These are phyloP conservation scores for Diaporthe velutina DNA, from an alignment of 2,329 filamentous ascomycete species.

Conservation along the genomic window DNA sequence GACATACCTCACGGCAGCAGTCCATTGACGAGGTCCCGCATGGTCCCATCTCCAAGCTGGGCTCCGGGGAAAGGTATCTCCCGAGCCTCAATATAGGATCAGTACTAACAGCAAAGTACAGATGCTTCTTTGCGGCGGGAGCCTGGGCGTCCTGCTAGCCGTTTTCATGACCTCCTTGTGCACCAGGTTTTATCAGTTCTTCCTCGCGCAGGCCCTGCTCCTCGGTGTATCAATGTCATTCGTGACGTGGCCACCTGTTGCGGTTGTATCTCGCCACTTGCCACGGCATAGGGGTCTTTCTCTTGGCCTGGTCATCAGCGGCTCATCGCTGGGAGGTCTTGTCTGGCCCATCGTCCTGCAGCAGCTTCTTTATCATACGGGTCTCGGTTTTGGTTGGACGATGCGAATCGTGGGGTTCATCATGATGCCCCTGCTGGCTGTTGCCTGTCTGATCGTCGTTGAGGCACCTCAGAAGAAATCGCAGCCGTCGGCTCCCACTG, in stretches of 20 bases:
- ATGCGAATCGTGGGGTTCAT: slow-evolving; percentile 53
- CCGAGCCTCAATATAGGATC: background rate
- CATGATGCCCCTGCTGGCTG: slow-evolving; percentile 49
- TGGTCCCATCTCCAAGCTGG: background rate
- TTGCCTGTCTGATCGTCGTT: slow-evolving; percentile 47
- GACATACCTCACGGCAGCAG: background rate
- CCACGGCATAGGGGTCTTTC: slow-evolving; percentile 59
- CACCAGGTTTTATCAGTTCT: slow-evolving; percentile 54
- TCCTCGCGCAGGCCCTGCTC: slow-evolving; percentile 53
- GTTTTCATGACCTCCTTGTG: slow-evolving; percentile 64
- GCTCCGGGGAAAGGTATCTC: no score
- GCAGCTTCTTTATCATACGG: slow-evolving; percentile 59
- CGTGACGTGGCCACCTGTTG: slow-evolving; percentile 53
- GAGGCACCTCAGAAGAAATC: slow-evolving; percentile 43
- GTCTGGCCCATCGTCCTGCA: slow-evolving; percentile 70
- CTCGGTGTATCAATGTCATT: slow-evolving; percentile 50
- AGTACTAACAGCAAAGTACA: background rate
- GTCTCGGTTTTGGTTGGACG: slow-evolving; percentile 56
- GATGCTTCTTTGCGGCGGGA: slow-evolving; percentile 39
- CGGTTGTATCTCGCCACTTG: slow-evolving; percentile 49
- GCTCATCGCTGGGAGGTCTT: slow-evolving; percentile 63
- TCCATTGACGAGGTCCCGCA: no score
- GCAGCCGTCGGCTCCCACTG: slow-evolving; percentile 47
- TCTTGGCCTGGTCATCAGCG: slow-evolving; percentile 61
- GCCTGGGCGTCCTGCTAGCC: slow-evolving; percentile 8